Evolutionary conservation across 1,284 basidiomycete species (phyloP).

Genomic region (Moesziomyces antarcticus): DNA sequence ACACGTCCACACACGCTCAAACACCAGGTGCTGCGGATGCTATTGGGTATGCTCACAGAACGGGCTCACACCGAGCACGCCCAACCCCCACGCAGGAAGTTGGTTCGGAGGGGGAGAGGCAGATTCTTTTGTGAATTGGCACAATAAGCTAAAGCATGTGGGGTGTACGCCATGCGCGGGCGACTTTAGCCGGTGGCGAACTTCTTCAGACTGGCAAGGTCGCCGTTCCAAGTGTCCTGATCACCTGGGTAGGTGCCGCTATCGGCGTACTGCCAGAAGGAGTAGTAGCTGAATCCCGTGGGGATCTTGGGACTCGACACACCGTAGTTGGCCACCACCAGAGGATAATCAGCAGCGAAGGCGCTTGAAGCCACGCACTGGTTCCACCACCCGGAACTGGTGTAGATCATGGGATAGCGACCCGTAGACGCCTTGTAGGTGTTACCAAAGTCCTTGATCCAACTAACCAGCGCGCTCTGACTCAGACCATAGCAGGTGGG

Average conservation of each 20-base stretch:
- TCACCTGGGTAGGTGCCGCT: constrained; percentile 73
- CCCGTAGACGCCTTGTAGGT: constrained; percentile 74
- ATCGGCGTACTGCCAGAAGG: constrained; percentile 77
- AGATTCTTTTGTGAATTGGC: too few relatives aligned
- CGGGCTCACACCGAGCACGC: too few relatives aligned
- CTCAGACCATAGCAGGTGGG: constrained; percentile 73
- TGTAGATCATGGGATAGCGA: constrained; percentile 73
- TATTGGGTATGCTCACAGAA: too few relatives aligned
- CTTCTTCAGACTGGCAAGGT: constrained; percentile 54
- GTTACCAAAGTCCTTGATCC: constrained; percentile 71
- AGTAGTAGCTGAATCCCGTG: constrained; percentile 67
- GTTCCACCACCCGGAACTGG: constrained; percentile 77
- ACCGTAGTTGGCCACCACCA: constrained; percentile 74
- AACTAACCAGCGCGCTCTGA: constrained; percentile 73
- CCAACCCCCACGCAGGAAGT: too few relatives aligned
- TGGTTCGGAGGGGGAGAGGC: too few relatives aligned
- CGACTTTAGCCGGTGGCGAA: constrained; percentile 34
- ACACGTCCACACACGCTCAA: too few relatives aligned
- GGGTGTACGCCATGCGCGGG: too few relatives aligned
- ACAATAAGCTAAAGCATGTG: too few relatives aligned
- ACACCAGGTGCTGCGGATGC: too few relatives aligned
- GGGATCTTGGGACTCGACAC: constrained; percentile 59
- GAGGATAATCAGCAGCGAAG: constrained; percentile 71
- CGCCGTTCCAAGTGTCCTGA: constrained; percentile 70
- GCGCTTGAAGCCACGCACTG: constrained; percentile 73